Evolutionary conservation across 176 grass and related monocot species (phyloP), one percentile per base, ranked within the genome.

Genomic region (Elymus sibiricus): DNA sequence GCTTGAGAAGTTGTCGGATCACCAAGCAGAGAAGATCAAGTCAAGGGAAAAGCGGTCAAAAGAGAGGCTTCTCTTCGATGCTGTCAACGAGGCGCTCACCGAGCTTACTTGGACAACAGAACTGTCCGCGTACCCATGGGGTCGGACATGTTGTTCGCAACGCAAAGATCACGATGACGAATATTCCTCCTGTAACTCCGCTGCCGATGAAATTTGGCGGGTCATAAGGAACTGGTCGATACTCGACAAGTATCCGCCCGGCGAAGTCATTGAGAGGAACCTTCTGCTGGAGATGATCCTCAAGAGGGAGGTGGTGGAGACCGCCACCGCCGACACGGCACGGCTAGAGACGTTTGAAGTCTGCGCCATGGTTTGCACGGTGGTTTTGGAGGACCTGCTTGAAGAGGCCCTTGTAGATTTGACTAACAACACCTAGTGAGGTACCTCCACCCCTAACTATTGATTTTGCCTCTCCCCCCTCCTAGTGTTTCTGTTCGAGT

Each of bases 11-110:
- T 67, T 85, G 77, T 84, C 78, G 7, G 86, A 90, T 75, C 51
- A 79, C 55, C 84, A 88, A 47, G 84, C 77, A 35, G 94, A 87
- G 2, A 84, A 58, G 75, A 65, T 61, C 15, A 88, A 92, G 16
- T 61, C 16, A 1, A 61, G 60, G 78, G 91, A 85, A 79, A 89
- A 10, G 16, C 42, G 34, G 35, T 79, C 81, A 15, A 92, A 91
- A 76, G 84, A 92, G 51, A 93, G 47, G 69, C 80, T 99, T 25
- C 60, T 99, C 31, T 99, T 96, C 17, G 94, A 99, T 16, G 91
- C 90, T 4, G 77, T 90, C 79, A 96, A 99, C 19, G 94, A 86
- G 83, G 94, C 92, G 68, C 88, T 99, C 70, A 16, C 83, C 4
- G 90, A 94, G 51, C 79, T 96, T n/a, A 86, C 82, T 72, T 87